Evolutionary conservation across 805 yeast genomes (phyloP).

Genomic region (Tetrapisispora pingtungensis): DNA sequence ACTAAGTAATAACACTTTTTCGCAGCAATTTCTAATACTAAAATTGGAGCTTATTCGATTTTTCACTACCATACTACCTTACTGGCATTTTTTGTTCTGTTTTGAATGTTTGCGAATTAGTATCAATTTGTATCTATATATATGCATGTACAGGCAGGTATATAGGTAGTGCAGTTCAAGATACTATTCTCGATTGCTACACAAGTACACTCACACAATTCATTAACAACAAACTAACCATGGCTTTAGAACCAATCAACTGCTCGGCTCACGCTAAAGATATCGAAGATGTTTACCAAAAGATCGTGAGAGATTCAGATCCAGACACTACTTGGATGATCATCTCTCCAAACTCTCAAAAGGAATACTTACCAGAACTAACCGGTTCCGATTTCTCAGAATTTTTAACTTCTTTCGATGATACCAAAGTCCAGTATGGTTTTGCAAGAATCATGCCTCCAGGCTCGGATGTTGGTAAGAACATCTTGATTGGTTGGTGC

Average conservation of each 20-base stretch:
- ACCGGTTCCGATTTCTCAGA: conserved; percentile 61
- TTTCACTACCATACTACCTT: too few relatives aligned
- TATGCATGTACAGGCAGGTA: too few relatives aligned
- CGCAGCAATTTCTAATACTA: too few relatives aligned
- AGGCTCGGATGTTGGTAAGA: conserved; percentile 81
- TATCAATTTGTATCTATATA: too few relatives aligned
- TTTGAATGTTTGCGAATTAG: too few relatives aligned
- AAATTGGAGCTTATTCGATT: too few relatives aligned
- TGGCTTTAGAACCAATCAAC: conserved; percentile 40
- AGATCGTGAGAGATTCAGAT: conserved; percentile 64
- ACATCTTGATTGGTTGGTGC: conserved; percentile 87
- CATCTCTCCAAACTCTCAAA: conserved; percentile 58
- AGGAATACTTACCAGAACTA: conserved; percentile 34
- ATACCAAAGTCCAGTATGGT: conserved; percentile 84
- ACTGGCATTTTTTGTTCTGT: too few relatives aligned
- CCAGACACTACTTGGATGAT: conserved; percentile 64
- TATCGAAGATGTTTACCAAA: conserved; percentile 65
- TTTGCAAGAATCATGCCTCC: conserved; percentile 79
- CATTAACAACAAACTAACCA: too few relatives aligned
- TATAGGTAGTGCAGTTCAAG: too few relatives aligned
- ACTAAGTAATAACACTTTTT: too few relatives aligned
- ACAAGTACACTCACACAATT: too few relatives aligned
- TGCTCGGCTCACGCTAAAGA: conserved; percentile 61
- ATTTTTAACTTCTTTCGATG: conserved; percentile 73
- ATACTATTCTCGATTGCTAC: too few relatives aligned